phyloP scores from a whole-genome alignment of 2,329 filamentous ascomycete genomes.

The Stylonectria norvegica region DNA sequence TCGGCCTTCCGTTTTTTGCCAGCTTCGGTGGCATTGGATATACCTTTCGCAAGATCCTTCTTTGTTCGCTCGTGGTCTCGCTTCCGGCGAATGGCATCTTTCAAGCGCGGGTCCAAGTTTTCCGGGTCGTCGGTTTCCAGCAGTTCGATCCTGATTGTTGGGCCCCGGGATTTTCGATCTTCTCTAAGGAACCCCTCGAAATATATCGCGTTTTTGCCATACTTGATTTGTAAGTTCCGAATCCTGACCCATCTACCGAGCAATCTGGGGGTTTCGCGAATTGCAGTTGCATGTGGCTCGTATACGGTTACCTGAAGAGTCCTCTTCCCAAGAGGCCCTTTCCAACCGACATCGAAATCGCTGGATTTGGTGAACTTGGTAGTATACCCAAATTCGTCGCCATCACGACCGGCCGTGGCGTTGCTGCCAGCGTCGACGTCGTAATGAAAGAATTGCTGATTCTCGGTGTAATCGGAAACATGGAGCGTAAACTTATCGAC shows the following conservation, averaged over 20 bases:
- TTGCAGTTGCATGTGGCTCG: conserved; percentile 60
- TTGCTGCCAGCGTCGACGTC: conserved; percentile 29
- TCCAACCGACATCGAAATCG: conserved; percentile 48
- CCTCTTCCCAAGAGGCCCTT: conserved; percentile 69
- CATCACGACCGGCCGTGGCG: conserved; percentile 39
- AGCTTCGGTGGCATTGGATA: conserved; percentile 35
- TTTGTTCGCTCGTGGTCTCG: conserved; percentile 58
- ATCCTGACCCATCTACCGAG: conserved; percentile 62
- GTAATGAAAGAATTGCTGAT: conserved; percentile 58
- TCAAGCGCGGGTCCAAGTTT: conserved; percentile 45
- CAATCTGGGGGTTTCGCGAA: conserved; percentile 50
- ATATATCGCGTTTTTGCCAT: conserved; percentile 45
- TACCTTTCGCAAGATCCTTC: conserved; percentile 37
- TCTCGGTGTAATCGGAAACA: conserved; percentile 79
- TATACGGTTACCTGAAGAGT: conserved; percentile 70
- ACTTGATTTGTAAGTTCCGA: conserved; percentile 69
- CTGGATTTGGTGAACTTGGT: conserved; percentile 21
- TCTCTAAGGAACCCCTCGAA: conserved; percentile 71
- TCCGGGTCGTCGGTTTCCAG: conserved; percentile 44
- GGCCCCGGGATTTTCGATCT: conserved; percentile 44
- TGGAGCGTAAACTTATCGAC: conserved; percentile 59
- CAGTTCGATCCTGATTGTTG: conserved; percentile 56
- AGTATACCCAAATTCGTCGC: conserved; percentile 56
- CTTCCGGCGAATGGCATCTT: conserved; percentile 60
- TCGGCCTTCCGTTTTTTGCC: conserved; percentile 39